Evolutionary conservation across 768 basidiomycete species (phyloP).

Genomic region (Clathrus columnatus): DNA sequence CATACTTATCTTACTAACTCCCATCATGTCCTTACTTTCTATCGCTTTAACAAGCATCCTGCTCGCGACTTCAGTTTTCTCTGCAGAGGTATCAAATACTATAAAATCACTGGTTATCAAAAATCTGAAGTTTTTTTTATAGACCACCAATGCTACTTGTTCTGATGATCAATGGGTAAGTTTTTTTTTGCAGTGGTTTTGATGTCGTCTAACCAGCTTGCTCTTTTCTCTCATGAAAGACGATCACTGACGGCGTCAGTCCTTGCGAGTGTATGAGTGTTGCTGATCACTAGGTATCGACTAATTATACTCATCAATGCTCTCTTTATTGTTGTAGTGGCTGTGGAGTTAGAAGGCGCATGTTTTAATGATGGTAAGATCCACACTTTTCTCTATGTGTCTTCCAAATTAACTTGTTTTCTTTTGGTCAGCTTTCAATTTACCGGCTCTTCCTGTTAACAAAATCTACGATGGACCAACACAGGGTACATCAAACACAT

Average conservation of each 20-base stretch:
- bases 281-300: background rate
- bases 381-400: background rate
- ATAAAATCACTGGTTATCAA: background rate
- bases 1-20: background rate
- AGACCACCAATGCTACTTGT: background rate
- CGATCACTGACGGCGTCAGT: background rate
- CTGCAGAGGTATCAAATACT: background rate
- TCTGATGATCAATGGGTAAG: background rate
- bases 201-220: background rate
- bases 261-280: background rate
- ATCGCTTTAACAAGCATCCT: background rate
- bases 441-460: background rate
- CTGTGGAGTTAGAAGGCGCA: constrained; percentile 1
- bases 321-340: background rate
- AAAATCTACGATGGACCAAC: background rate
- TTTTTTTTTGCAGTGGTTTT: background rate
- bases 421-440: background rate
- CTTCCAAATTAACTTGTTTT: background rate
- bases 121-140: background rate
- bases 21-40: background rate
- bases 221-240: background rate
- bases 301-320: background rate
- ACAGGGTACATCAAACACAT: background rate
- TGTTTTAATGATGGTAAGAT: background rate
- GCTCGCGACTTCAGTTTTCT: background rate